Conservation (phyloP, 371 early-diverging fungal genomes). For the Funneliformis caledonium region DNA sequence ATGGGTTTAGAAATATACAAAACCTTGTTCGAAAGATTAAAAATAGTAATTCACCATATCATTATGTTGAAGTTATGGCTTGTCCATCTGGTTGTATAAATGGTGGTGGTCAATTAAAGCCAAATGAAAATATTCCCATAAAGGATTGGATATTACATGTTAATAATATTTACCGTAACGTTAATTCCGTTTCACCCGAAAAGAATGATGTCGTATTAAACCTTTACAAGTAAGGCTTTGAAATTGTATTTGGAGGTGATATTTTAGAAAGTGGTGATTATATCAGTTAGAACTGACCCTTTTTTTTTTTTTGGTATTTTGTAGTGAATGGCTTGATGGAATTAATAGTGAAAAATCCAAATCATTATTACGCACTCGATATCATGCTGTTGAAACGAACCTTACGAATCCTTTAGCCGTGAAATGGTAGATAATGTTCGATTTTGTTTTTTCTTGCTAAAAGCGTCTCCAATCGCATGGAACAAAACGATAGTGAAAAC, state of each 20-base stretch:
- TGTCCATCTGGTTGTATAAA: conserved; percentile 93
- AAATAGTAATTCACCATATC: conserved; percentile 68
- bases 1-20: conserved; percentile 97
- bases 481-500: too few species aligned
- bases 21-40: conserved; percentile 90
- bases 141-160: conserved; percentile 64
- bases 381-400: conserved; percentile 74
- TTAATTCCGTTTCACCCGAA: conserved; percentile 58
- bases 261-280: background rate
- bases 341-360: conserved; percentile 53
- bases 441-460: too few species aligned
- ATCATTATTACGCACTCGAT: conserved; percentile 73
- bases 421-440: conserved; percentile 62
- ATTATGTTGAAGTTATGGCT: conserved; percentile 97
- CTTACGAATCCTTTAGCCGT: conserved; percentile 70
- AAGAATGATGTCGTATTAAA: conserved; percentile 57
- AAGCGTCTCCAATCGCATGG: too few species aligned
- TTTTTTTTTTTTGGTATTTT: conserved; percentile 28
- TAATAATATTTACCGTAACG: conserved; percentile 61
- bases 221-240: conserved; percentile 61
- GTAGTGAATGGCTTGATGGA: conserved; percentile 57
- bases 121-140: conserved; percentile 42
- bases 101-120: conserved; percentile 86
- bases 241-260: background rate
- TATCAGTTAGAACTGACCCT: background rate